These are phyloP conservation scores for Hypomyces rosellus DNA, from an alignment of 2,329 filamentous ascomycete genomes.

Conservation along the genomic window DNA sequence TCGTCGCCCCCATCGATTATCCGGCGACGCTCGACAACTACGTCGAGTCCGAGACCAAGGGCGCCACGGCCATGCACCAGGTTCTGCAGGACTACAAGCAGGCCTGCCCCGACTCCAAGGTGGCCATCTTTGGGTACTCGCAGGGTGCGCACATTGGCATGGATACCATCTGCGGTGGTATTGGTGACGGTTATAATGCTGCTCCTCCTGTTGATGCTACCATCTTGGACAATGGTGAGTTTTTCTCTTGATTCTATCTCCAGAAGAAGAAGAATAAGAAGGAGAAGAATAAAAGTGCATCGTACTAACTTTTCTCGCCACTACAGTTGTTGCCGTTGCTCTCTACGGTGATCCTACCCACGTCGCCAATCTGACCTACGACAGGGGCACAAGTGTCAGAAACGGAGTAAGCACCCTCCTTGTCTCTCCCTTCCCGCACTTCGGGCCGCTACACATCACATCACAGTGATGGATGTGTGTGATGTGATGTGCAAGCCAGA, in stretches of 20 bases:
- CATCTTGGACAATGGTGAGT: slow-evolving; percentile 30
- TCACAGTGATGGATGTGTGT: no score
- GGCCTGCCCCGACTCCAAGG: slow-evolving; percentile 32
- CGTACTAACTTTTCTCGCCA: not conserved
- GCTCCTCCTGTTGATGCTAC: slow-evolving; percentile 19
- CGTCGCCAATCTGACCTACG: slow-evolving; percentile 29
- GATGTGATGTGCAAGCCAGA: no score
- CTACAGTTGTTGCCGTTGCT: slow-evolving; percentile 33
- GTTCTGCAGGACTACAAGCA: slow-evolving; percentile 26
- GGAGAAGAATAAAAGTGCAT: no score
- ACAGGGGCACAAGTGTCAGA: slow-evolving; percentile 29
- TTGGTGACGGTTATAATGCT: slow-evolving; percentile 21
- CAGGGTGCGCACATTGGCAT: slow-evolving; percentile 35
- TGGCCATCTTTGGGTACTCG: slow-evolving; percentile 37
- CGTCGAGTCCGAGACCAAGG: slow-evolving; percentile 28
- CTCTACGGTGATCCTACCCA: slow-evolving; percentile 38
- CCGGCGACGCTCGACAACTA: slow-evolving; percentile 31
- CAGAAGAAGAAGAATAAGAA: no score
- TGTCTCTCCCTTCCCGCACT: not conserved
- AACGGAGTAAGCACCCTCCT: slow-evolving; percentile 29
- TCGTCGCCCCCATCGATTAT: slow-evolving; percentile 31
- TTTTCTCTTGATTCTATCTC: not conserved
- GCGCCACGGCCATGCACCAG: slow-evolving; percentile 24
- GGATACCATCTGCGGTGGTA: slow-evolving; percentile 33
- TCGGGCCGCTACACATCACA: no score